Evolutionary conservation across 768 basidiomycete genomes (phyloP), one percentile per base, ranked within the genome.

Genomic region (Lentinula boryana): DNA sequence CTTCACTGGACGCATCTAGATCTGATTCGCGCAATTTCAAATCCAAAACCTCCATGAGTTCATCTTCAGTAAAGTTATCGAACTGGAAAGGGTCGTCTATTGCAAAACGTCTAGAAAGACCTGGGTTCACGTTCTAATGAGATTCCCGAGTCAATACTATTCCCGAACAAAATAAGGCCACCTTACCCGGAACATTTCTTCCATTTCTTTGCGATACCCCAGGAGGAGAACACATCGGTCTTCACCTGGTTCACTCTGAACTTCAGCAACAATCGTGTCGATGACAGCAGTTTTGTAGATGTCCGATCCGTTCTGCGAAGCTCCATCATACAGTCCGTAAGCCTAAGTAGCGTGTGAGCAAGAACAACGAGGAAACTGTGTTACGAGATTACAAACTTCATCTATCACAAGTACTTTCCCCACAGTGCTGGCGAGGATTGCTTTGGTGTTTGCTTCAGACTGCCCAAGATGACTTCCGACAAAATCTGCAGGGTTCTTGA

Each of bases 71-170:
- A 66, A 85, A 89, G 68, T 89, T 84, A 31, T 86, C 81, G 62
- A 88, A 89, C n/a, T 74, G 70, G 75, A 88, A 89, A 0, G 88
- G 83, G 49, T 85, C 76, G 58, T 88, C 88, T 36, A 89, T 84
- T 9, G 80, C 80, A 67, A 89, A 89, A 1, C 88, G 84, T 27
- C 88, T 79, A 2, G 81, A 70, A 7, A 89, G 71, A 15, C 88
- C 88, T 0, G 86, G 84, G 64, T 89, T 89, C 33, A 88, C 87
- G 54, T 88, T 84, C 87, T 89, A 18, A 57, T 5, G n/a, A 16
- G 9, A 27, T 27, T 27, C 27, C 27, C 27, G 27, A 27, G 27
- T 27, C 27, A 27, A 3, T 27, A 27, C 2, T 27, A 27, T 27
- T 27, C 27, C 3, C 27, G 4, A 27, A 27, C 8, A 36, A 35